phyloP scores from a whole-genome alignment of 208 protist genomes.

The Crithidia thermophila region DNA sequence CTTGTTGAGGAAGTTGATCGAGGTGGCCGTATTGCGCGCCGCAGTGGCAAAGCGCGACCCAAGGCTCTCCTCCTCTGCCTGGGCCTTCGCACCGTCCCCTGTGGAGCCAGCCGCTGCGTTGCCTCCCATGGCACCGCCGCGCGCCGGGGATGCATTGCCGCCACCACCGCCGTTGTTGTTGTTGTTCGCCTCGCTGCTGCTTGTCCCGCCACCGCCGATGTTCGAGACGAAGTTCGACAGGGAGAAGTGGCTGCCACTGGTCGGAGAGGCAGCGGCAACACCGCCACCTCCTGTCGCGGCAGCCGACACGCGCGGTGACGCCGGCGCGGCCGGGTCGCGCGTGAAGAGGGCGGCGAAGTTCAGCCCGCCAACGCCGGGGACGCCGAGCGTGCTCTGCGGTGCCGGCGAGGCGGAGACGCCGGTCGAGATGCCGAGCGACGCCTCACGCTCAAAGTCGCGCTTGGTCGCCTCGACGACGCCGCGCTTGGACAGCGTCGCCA shows the following conservation, averaged over 20 bases:
- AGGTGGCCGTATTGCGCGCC: conserved; percentile 60
- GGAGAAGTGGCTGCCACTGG: conserved; percentile 22
- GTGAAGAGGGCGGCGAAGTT: conserved; percentile 61
- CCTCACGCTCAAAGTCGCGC: conserved; percentile 60
- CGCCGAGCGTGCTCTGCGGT: conserved; percentile 1
- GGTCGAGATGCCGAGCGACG: conserved; percentile 39
- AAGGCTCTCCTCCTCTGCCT: conserved; percentile 42
- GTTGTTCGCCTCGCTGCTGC: neutral
- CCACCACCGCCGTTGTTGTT: neutral
- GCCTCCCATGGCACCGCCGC: neutral
- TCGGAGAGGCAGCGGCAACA: neutral
- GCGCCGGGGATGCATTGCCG: neutral
- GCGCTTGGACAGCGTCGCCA: conserved; percentile 77
- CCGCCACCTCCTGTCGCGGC: conserved; percentile 1
- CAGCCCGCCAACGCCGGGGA: conserved; percentile 29
- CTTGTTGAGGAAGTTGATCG: conserved; percentile 73
- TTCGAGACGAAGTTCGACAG: conserved; percentile 36
- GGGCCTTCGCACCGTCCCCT: neutral
- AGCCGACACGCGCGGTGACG: conserved; percentile 1
- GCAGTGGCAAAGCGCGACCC: conserved; percentile 62
- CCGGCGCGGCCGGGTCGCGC: conserved; percentile 29
- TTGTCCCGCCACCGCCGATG: conserved; percentile 19
- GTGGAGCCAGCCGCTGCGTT: neutral
- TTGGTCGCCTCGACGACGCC: conserved; percentile 89
- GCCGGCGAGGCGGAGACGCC: conserved; percentile 20